Conservation (phyloP, 352 stramenopile species). For the Pythium apleroticum region DNA sequence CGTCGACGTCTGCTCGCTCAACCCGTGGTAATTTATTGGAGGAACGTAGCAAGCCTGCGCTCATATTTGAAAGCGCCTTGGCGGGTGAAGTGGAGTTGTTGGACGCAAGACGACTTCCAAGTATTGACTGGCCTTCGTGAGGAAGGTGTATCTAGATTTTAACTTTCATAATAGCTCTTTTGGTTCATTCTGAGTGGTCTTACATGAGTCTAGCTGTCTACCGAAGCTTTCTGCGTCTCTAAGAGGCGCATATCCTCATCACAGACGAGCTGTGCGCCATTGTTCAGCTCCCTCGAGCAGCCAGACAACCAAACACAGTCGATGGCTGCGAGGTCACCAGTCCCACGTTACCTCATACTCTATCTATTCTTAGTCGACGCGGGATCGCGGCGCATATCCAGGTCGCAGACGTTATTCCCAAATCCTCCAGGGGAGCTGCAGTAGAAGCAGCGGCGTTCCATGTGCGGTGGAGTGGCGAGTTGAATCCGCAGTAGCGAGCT, state of each 20-base stretch:
- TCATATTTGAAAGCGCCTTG: neutral
- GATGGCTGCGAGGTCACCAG: neutral
- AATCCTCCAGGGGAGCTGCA: neutral
- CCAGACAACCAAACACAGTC: neutral
- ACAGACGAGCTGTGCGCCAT: too few relatives aligned
- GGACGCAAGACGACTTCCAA: conserved; percentile 17
- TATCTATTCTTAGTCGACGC: conserved; percentile 11
- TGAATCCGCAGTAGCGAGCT: too few relatives aligned
- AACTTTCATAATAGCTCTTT: conserved; percentile 17
- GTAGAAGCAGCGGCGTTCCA: neutral
- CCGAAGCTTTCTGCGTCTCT: neutral
- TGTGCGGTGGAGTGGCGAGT: neutral
- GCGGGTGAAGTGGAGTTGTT: conserved; percentile 5
- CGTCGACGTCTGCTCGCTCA: neutral
- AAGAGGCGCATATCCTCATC: too few relatives aligned
- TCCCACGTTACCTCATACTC: neutral
- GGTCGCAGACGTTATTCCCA: neutral
- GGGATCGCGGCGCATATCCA: conserved; percentile 13
- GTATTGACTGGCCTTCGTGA: neutral
- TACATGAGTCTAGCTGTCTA: neutral
- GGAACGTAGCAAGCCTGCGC: neutral
- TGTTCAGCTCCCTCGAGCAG: neutral
- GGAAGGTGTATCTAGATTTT: conserved; percentile 12
- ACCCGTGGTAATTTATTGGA: conserved; percentile 18
- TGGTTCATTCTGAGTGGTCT: neutral